A percentile compares a stretch with the other conserved stretches of the same genome.
phyloP scores from a whole-genome alignment of 768 basidiomycete genomes.

The Dioszegia crocea region DNA sequence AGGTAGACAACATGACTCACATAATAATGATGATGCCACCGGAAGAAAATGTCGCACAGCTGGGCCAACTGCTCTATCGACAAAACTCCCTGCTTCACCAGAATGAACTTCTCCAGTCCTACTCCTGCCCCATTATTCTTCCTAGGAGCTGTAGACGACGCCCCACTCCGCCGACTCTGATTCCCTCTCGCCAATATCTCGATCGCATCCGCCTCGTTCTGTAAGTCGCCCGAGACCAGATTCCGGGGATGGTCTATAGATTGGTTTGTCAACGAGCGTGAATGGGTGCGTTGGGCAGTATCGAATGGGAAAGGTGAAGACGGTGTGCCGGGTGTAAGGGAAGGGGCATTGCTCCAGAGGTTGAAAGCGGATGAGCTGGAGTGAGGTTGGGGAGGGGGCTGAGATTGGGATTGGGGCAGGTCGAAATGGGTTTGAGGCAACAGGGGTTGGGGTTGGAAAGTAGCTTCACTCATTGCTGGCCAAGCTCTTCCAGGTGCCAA shows the following conservation, averaged over 20 bases:
- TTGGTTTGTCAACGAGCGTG: not conserved
- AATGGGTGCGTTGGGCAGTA: not conserved
- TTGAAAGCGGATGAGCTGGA: not conserved
- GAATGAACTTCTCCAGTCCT: constrained; percentile 21
- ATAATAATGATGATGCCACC: constrained; percentile 40
- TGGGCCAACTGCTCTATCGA: constrained; percentile 23
- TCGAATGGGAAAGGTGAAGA: not conserved
- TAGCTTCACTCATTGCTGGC: not conserved
- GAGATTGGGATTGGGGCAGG: not conserved
- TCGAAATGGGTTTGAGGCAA: not conserved
- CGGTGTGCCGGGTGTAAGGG: not conserved
- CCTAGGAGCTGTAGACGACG: too few species aligned
- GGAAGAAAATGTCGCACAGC: constrained; percentile 34
- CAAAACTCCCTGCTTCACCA: constrained; percentile 37
- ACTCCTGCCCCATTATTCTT: not conserved
- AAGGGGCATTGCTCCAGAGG: not conserved
- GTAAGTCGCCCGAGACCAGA: constrained; percentile 45
- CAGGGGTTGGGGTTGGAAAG: not conserved
- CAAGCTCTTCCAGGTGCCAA: too few species aligned
- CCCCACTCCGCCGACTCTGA: not conserved
- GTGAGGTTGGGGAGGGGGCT: not conserved
- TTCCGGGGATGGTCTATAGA: constrained; percentile 32
- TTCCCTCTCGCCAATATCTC: constrained; percentile 40
- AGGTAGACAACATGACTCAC: constrained; percentile 20
- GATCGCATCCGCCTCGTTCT: constrained; percentile 45